Percentiles rank a stretch among this genome's conserved stretches.
Evolutionary conservation across 1,284 basidiomycete species (phyloP).

Genomic region (Vanrija sp.): DNA sequence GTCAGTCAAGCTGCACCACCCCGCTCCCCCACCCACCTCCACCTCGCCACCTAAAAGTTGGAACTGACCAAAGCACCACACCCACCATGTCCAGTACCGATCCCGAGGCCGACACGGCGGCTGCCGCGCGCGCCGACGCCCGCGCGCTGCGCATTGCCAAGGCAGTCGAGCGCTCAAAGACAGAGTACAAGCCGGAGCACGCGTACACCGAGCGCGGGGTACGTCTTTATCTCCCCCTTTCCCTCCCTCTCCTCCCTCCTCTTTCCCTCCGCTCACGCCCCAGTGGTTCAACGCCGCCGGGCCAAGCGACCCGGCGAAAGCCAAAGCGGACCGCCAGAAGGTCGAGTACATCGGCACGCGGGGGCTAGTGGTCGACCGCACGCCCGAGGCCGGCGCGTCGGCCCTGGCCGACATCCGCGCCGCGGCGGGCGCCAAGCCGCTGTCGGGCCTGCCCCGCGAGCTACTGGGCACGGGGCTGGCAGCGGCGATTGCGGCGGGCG

Average conservation of each 20-base stretch:
- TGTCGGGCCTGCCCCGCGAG: conserved; percentile 25
- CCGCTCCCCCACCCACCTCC: no score
- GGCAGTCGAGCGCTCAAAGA: conserved; percentile 35
- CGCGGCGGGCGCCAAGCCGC: conserved; percentile 6
- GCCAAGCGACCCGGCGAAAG: background rate
- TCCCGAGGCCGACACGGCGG: conserved; percentile 3
- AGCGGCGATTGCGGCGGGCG: conserved; percentile 16
- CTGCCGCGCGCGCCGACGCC: conserved; percentile 18
- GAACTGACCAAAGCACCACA: no score
- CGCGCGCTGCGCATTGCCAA: conserved; percentile 32
- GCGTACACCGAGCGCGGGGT: conserved; percentile 42
- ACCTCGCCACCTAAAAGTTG: no score
- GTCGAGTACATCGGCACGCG: conserved; percentile 11
- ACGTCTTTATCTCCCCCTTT: conserved; percentile 1
- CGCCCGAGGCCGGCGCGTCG: background rate
- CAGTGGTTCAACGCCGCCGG: conserved; percentile 20
- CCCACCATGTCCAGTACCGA: no score
- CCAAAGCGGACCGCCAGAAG: conserved; percentile 28
- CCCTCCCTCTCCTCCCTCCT: background rate
- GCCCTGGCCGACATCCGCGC: conserved; percentile 9
- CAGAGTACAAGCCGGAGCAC: conserved; percentile 40
- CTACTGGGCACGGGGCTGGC: conserved; percentile 32
- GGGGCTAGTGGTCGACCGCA: background rate
- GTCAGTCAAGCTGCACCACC: no score
- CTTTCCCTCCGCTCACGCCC: background rate